Evolutionary conservation across 1,139 yeast species (phyloP).

Genomic region (Blastobotrys apis): DNA sequence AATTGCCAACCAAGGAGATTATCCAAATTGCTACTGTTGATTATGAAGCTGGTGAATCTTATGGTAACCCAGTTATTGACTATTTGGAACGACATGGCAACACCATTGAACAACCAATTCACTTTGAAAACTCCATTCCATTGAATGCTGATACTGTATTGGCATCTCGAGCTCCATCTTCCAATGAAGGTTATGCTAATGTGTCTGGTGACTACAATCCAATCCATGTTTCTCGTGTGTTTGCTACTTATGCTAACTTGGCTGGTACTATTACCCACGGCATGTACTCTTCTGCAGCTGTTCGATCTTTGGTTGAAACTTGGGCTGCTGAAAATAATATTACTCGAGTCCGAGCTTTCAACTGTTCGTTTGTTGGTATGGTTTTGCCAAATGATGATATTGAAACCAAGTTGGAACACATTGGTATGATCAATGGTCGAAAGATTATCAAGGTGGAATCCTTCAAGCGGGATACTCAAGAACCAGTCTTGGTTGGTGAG

Average conservation of each 20-base stretch:
- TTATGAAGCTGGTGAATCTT: constrained; percentile 88
- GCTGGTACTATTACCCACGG: constrained; percentile 99
- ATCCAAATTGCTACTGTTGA: constrained; percentile 82
- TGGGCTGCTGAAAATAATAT: constrained; percentile 99
- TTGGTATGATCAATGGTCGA: constrained; percentile 99
- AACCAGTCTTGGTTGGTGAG: constrained; percentile 80
- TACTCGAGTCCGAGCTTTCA: constrained; percentile 91
- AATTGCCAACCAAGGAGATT: constrained; percentile 88
- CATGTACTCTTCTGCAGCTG: constrained; percentile 95
- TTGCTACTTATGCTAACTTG: constrained; percentile 85
- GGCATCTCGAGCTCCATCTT: constrained; percentile 70
- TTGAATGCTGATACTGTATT: constrained; percentile 72
- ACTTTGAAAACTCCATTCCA: constrained; percentile 87
- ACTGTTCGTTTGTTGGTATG: constrained; percentile 91
- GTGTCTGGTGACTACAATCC: constrained; percentile 99
- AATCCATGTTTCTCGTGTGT: constrained; percentile 92
- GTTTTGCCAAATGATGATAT: constrained; percentile 92
- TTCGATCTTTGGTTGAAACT: constrained; percentile 90
- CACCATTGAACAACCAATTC: constrained; percentile 89
- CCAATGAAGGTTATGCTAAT: constrained; percentile 93
- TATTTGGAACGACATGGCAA: constrained; percentile 88
- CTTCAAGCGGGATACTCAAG: constrained; percentile 65
- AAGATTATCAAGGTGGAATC: constrained; percentile 93
- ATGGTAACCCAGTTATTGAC: constrained; percentile 96
- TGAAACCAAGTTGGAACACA: constrained; percentile 84